phyloP scores from a whole-genome alignment of 768 basidiomycete genomes.

The Ramaria sp. region DNA sequence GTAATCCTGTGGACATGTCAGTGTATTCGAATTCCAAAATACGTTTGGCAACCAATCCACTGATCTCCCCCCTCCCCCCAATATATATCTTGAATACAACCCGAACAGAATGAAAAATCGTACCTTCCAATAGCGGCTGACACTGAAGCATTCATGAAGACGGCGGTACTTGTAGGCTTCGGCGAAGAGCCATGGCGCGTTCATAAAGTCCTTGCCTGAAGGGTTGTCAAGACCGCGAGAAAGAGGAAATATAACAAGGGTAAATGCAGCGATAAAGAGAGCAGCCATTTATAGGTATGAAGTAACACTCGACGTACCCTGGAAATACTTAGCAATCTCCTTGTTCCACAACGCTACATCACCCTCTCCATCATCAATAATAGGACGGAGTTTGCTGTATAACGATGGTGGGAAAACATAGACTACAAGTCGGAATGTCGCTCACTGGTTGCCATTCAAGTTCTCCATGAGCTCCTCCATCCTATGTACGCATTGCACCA shows the following conservation, averaged over 20 bases:
- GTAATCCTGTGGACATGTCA: background rate
- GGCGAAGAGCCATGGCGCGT: slow-evolving; percentile 92
- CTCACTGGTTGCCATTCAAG: slow-evolving; percentile 51
- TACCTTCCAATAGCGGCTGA: slow-evolving; percentile 80
- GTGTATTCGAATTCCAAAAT: background rate
- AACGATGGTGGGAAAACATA: slow-evolving; percentile 4
- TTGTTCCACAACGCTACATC: slow-evolving; percentile 97
- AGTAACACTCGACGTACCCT: slow-evolving; percentile 37
- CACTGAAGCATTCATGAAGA: slow-evolving; percentile 86
- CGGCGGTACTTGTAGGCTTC: slow-evolving; percentile 91
- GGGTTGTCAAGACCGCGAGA: background rate
- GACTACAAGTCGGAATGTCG: background rate
- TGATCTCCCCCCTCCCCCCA: too few species aligned
- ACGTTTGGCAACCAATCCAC: too few species aligned
- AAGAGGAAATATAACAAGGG: background rate
- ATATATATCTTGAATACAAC: background rate
- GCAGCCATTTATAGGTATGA: background rate
- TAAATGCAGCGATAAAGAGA: background rate
- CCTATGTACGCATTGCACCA: slow-evolving; percentile 76
- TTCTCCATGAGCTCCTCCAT: slow-evolving; percentile 88
- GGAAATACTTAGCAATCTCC: slow-evolving; percentile 90
- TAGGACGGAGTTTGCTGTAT: slow-evolving; percentile 64
- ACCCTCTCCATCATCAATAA: slow-evolving; percentile 83
- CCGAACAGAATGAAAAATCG: background rate
- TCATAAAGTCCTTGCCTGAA: slow-evolving; percentile 84